These are phyloP conservation scores for Penicillium soppii DNA, from an alignment of 495 filamentous ascomycete species.

Conservation along the genomic window DNA sequence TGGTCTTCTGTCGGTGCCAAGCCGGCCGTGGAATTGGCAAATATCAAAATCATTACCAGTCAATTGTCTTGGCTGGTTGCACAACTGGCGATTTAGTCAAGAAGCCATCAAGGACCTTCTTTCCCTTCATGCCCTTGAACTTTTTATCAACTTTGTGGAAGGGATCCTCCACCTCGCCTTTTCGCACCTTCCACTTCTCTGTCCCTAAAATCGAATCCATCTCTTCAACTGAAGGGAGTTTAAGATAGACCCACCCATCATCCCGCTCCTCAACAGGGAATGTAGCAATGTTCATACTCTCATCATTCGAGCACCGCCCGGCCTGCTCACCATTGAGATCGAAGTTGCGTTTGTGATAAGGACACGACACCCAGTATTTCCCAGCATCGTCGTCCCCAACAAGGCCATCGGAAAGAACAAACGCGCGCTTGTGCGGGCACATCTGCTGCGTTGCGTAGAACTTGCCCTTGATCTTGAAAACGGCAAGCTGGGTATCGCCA, in stretches of 20 bases:
- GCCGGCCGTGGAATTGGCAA: constrained; percentile 3
- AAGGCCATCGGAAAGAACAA: constrained; percentile 83
- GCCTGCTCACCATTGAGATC: constrained; percentile 66
- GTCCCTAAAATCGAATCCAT: constrained; percentile 82
- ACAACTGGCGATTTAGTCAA: constrained; percentile 35
- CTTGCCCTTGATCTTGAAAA: constrained; percentile 82
- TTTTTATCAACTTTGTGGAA: constrained; percentile 72
- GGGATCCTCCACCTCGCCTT: constrained; percentile 61
- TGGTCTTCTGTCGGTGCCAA: constrained; percentile 58
- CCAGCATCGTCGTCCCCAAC: constrained; percentile 69
- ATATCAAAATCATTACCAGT: constrained; percentile 55
- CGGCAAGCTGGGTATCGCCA: constrained; percentile 86
- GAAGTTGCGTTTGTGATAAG: constrained; percentile 92
- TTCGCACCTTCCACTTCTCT: constrained; percentile 77
- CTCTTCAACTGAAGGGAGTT: constrained; percentile 82
- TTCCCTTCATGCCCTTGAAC: constrained; percentile 55
- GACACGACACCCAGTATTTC: constrained; percentile 85
- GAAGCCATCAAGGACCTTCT: constrained; percentile 54
- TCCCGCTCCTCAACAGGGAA: constrained; percentile 78
- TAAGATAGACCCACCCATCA: constrained; percentile 83
- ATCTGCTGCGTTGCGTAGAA: constrained; percentile 96
- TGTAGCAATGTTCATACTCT: constrained; percentile 75
- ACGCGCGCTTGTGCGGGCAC: constrained; percentile 95
- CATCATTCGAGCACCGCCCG: constrained; percentile 77
- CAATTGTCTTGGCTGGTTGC: constrained; percentile 54